Evolutionary conservation across 495 filamentous ascomycete species (phyloP).

Genomic region (Jackrogersella multiformis): DNA sequence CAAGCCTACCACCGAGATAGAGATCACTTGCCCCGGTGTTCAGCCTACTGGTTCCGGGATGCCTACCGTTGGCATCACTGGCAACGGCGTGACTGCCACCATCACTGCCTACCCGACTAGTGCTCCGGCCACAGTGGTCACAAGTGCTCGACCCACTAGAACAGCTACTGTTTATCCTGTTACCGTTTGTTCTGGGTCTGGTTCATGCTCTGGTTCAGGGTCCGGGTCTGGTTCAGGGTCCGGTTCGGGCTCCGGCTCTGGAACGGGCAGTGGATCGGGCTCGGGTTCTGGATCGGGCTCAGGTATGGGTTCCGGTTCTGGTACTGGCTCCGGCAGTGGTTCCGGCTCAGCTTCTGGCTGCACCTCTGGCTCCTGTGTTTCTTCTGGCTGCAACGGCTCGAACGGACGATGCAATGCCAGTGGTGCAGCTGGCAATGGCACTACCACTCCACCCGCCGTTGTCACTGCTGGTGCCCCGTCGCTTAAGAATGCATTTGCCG

Average conservation of each 20-base stretch:
- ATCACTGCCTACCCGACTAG: conserved; percentile 32
- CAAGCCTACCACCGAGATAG: conserved; percentile 40
- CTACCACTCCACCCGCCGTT: conserved; percentile 6
- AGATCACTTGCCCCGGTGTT: conserved; percentile 50
- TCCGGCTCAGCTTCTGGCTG: conserved; percentile 2
- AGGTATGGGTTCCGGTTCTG: neutral
- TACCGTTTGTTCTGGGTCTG: neutral
- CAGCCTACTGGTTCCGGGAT: conserved; percentile 40
- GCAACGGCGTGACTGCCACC: conserved; percentile 51
- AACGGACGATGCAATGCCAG: neutral
- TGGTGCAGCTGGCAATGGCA: conserved; percentile 19
- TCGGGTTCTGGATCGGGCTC: neutral
- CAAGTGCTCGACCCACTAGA: neutral
- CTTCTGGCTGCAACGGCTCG: conserved; percentile 6
- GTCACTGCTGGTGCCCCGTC: conserved; percentile 42
- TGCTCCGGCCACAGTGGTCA: neutral
- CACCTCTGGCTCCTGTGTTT: neutral
- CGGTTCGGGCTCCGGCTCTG: neutral
- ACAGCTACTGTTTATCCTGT: neutral
- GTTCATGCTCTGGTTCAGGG: conserved; percentile 11
- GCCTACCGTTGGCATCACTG: conserved; percentile 36
- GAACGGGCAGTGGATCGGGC: conserved; percentile 1
- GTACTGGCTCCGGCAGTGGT: conserved; percentile 8
- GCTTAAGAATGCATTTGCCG: conserved; percentile 37
- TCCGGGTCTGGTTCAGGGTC: neutral